Evolutionary conservation across 805 yeast genomes (phyloP), one percentile per base, ranked within the genome.

Genomic region (Metschnikowia colocasiae): DNA sequence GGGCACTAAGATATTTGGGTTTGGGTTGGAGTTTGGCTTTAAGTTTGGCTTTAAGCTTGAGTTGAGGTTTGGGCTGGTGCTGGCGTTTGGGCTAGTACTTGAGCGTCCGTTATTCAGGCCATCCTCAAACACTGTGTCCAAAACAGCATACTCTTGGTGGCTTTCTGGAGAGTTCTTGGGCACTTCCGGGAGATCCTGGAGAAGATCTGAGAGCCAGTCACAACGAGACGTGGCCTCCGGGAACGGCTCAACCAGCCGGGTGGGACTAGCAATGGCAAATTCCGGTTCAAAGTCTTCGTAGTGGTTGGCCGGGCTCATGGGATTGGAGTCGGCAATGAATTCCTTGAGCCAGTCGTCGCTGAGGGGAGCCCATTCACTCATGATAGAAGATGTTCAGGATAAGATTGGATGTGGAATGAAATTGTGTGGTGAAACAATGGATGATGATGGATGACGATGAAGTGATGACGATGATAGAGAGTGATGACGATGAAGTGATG

Each of bases 261-360:
- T 19, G 18, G 42, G 42, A 22, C 42, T 39, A 16, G 18, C 40
- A 2, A 37, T 30, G 4, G 41, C 41, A 7, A 27, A 9, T 13
- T 38, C 34, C 18, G 33, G 34, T 16, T 29, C 34, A 13, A 39
- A 39, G 29, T 39, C 42, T 4, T 39, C 42, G 20, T 39, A 39
- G 19, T 27, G 34, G 12, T 29, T 30, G 9, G 19, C 3, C 6
- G 43, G 43, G 22, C 37, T 40, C 30, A 40, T 40, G 22, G 43
- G 29, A 12, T 40, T 30, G 22, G 43, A 31, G 6, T 40, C 43
- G 15, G 43, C 43, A 16, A 40, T 40, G 29, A 40, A 20, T n/a
- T 40, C 43, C 10, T 31, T 40, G 37, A 40, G 35, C 43, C 43
- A 40, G 20, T 40, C 36, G 20, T 40, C 43, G 13, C 31, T 30